phyloP scores from a whole-genome alignment of 163 green algal genomes.

The Coccomyxa subellipsoidea region DNA sequence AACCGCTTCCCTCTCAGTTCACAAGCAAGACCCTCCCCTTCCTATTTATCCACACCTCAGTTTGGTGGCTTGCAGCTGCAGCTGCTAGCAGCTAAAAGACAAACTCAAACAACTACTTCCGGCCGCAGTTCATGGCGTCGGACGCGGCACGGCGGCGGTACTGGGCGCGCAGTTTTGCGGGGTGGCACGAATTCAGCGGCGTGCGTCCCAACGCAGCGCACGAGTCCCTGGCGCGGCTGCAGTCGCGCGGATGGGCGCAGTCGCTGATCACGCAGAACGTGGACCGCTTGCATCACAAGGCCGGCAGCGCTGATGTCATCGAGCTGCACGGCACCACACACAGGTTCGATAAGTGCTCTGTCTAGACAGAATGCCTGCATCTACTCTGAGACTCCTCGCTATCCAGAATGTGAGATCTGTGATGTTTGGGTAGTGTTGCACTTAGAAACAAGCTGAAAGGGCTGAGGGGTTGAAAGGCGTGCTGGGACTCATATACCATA shows the following conservation, averaged over 20 bases:
- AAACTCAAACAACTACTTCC: too few relatives aligned
- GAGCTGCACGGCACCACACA: conserved; percentile 88
- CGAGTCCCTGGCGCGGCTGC: conserved; percentile 36
- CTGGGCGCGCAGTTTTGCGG: conserved; percentile 79
- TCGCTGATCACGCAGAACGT: conserved; percentile 68
- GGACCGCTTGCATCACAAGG: conserved; percentile 79
- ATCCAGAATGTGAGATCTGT: too few relatives aligned
- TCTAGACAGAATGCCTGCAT: not conserved
- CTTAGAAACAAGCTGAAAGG: too few relatives aligned
- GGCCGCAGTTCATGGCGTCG: conserved; percentile 67
- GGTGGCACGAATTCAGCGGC: conserved; percentile 71
- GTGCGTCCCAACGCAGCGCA: conserved; percentile 70
- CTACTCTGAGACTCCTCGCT: too few relatives aligned
- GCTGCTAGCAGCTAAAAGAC: too few relatives aligned
- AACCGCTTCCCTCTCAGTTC: too few relatives aligned
- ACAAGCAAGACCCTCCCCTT: too few relatives aligned
- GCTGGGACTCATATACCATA: too few relatives aligned
- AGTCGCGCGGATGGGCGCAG: not conserved
- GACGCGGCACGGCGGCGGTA: conserved; percentile 57
- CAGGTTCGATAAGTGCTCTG: conserved; percentile 19
- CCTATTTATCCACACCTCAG: too few relatives aligned
- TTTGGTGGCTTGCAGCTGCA: too few relatives aligned
- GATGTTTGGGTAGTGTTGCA: too few relatives aligned
- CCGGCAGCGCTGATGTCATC: conserved; percentile 54
- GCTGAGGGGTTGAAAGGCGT: too few relatives aligned